Evolutionary conservation across 1,139 yeast species (phyloP).

Genomic region (Sugiyamaella novakii): DNA sequence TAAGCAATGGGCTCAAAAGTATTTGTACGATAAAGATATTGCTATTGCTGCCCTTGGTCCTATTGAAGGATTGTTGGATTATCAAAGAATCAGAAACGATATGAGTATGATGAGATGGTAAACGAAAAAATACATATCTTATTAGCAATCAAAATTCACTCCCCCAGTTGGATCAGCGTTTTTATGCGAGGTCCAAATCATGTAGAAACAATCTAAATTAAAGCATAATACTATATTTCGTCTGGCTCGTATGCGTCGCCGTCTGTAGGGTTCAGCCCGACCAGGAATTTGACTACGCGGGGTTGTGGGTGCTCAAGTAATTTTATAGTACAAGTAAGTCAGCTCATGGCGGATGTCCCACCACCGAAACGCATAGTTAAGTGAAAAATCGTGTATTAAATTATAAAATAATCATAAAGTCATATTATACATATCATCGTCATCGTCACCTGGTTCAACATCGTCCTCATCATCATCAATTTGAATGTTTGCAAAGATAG

Average conservation of each 20-base stretch:
- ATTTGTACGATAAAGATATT: conserved; percentile 74
- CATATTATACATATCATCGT: conserved; percentile 25
- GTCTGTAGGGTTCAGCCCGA: conserved; percentile 9
- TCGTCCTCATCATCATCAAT: conserved; percentile 57
- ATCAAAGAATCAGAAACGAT: conserved; percentile 52
- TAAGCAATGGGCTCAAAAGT: conserved; percentile 83
- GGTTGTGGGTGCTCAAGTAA: no score
- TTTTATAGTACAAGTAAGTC: no score
- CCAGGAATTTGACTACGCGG: no score
- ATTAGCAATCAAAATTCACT: no score
- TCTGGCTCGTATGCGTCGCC: background rate
- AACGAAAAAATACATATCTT: no score
- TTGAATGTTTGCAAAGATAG: conserved; percentile 51
- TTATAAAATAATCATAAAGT: conserved; percentile 16
- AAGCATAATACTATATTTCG: conserved; percentile 7
- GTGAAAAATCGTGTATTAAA: conserved; percentile 3
- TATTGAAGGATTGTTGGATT: conserved; percentile 62
- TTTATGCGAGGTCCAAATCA: no score
- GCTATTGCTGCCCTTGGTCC: conserved; percentile 93
- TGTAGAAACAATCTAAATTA: conserved; percentile 16
- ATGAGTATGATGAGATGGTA: conserved; percentile 45
- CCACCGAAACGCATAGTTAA: background rate
- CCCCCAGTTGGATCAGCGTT: no score
- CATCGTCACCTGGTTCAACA: conserved; percentile 51
- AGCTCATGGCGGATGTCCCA: no score